Evolutionary conservation across 2,329 filamentous ascomycete genomes (phyloP), one percentile per base, ranked within the genome.

Genomic region (Ramularia endophylla): DNA sequence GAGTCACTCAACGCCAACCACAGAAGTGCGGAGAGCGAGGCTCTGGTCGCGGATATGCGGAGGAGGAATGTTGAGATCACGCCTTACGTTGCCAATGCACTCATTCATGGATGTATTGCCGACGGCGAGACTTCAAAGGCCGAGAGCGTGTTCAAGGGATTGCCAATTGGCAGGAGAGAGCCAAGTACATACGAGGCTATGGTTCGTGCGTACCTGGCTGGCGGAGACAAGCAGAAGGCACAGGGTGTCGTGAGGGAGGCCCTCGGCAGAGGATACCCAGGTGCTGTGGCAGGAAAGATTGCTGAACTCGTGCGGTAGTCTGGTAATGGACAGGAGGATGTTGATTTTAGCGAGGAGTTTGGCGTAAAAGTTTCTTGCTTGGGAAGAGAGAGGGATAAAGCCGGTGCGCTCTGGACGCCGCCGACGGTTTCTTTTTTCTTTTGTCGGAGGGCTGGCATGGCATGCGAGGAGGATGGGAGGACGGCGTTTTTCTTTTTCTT

Each of bases 131-230:
- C 97, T 32, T 67, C 70, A 46, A 89, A 87, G 65, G 86, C 88
- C 13, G 80, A 82, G 59, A 69, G 75, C 17, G 81, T 95, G 47
- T 98, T 94, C 61, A 76, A 85, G 44, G 74, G 77, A n/a, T 81
- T 98, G 3, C 78, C 81, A 7, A 75, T 79, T 19, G 77, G 81
- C 40, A 88, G 83, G 68, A 82, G 92, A 43, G 92, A 98, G 70
- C 92, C 92, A 3, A 95, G 88, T 71, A 98, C 92, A 4, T 98
- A 98, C 64, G 92, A 98, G 69, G 89, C 90, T 29, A 98, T 98
- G 92, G 95, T 89, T 4, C 78, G 92, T 33, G 92, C 92, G 1
- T 95, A 83, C 67, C 78, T 98, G 40, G 81, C 87, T 8, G 83
- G 84, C 3, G 87, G 94, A 60, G 80, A 94, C 61, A 81, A 86